Conservation (phyloP, 2,329 filamentous ascomycete species). For the Hypoxylon sp. region DNA sequence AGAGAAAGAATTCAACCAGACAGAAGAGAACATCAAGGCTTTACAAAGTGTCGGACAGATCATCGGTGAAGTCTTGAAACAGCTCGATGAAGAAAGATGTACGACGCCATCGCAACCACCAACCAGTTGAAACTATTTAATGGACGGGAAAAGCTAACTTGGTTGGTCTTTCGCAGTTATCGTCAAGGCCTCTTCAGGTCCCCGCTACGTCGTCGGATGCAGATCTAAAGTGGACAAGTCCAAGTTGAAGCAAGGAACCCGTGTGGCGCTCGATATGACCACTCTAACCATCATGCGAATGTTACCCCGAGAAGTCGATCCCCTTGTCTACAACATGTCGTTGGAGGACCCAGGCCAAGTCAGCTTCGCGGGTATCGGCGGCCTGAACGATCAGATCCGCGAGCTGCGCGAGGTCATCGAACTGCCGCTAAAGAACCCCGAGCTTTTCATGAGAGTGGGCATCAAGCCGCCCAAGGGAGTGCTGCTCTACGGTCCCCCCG, state of each 20-base stretch:
- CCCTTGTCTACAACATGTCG: constrained; percentile 99
- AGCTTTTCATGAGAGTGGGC: constrained; percentile 94
- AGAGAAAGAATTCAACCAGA: constrained; percentile 95
- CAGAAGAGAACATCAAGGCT: constrained; percentile 99
- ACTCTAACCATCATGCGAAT: constrained; percentile 99
- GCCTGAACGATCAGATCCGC: constrained; percentile 97
- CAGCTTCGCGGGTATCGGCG: constrained; percentile 97
- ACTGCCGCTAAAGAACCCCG: constrained; percentile 97
- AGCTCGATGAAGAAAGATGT: constrained; percentile 99
- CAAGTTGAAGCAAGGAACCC: constrained; percentile 98
- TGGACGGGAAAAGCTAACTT: constrained; percentile 11
- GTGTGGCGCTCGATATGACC: constrained; percentile 98
- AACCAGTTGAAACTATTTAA: background rate
- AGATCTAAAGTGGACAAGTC: constrained; percentile 97
- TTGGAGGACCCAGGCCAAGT: constrained; percentile 97
- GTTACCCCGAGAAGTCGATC: constrained; percentile 98
- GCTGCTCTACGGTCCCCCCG: constrained; percentile 93
- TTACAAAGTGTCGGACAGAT: constrained; percentile 99
- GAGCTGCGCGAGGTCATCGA: constrained; percentile 98
- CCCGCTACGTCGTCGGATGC: constrained; percentile 97
- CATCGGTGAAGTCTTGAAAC: constrained; percentile 98
- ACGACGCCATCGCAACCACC: constrained; percentile 58
- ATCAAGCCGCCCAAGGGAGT: constrained; percentile 99
- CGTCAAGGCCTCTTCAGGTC: constrained; percentile 97
- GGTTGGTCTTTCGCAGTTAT: constrained; percentile 75